phyloP scores from a whole-genome alignment of 495 filamentous ascomycete genomes.

The Sporormia fimetaria region DNA sequence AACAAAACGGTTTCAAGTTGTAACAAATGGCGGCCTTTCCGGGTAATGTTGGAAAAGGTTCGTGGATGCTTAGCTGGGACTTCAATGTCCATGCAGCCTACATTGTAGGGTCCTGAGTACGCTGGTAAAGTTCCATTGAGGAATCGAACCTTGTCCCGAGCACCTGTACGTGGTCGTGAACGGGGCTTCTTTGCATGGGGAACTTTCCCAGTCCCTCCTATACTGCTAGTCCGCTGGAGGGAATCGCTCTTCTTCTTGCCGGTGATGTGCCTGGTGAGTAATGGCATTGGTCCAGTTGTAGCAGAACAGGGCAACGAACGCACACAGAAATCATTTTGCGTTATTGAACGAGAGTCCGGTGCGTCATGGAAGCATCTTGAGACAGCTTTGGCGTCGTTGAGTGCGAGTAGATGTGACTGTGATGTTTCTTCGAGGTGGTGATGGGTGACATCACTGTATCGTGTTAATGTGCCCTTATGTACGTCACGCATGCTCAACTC shows the following conservation, averaged over 20 bases:
- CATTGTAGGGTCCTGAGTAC: slow-evolving; percentile 33
- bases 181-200: slow-evolving; percentile 28
- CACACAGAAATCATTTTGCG: too few species aligned
- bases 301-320: too few species aligned
- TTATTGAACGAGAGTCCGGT: too few species aligned
- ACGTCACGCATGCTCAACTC: too few species aligned
- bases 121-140: slow-evolving; percentile 27
- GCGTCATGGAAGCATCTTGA: too few species aligned
- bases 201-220: slow-evolving; percentile 7
- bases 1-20: slow-evolving; percentile 34
- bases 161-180: slow-evolving; percentile 25
- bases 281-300: too few species aligned
- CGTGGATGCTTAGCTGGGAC: slow-evolving; percentile 30
- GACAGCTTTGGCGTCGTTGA: too few species aligned
- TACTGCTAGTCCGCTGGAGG: slow-evolving; percentile 5
- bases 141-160: slow-evolving; percentile 29
- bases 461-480: too few species aligned
- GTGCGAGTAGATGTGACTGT: too few species aligned
- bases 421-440: too few species aligned
- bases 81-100: slow-evolving; percentile 36
- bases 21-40: slow-evolving; percentile 28
- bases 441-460: too few species aligned
- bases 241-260: slow-evolving; percentile 6
- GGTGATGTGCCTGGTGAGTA: slow-evolving; percentile 4
- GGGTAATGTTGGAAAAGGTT: slow-evolving; percentile 33